Conservation (phyloP, 306 rosid species). For the Castanea crenata region DNA sequence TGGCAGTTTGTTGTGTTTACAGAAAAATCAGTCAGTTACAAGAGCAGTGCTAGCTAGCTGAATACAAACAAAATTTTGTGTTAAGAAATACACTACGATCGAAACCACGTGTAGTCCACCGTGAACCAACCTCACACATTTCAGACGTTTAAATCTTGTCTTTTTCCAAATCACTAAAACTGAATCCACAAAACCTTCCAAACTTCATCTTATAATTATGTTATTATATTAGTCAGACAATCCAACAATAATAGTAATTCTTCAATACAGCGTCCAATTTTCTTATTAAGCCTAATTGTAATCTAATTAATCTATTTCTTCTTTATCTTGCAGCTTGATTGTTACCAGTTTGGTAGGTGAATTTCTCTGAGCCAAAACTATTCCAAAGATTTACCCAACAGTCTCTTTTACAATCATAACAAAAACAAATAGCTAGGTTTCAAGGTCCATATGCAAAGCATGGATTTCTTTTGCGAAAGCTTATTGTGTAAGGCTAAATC, state of each 20-base stretch:
- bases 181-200: too few species aligned
- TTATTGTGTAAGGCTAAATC: slow-evolving; percentile 23
- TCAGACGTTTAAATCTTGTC: background rate
- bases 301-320: background rate
- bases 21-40: background rate
- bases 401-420: too few species aligned
- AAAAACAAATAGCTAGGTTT: background rate
- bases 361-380: background rate
- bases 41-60: background rate
- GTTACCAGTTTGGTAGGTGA: background rate
- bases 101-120: background rate
- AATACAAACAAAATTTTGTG: background rate
- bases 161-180: slow-evolving; percentile 3
- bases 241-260: too few species aligned
- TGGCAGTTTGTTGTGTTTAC: slow-evolving; percentile 1
- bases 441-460: background rate
- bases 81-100: background rate
- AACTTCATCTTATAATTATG: too few species aligned
- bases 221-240: too few species aligned
- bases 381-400: too few species aligned
- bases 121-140: background rate
- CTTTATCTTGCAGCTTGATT: slow-evolving; percentile 12
- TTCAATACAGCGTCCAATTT: background rate
- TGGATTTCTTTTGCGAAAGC: slow-evolving; percentile 19
- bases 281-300: background rate